phyloP scores from a whole-genome alignment of 2,329 filamentous ascomycete species.

The Teratosphaeria epicoccoides region DNA sequence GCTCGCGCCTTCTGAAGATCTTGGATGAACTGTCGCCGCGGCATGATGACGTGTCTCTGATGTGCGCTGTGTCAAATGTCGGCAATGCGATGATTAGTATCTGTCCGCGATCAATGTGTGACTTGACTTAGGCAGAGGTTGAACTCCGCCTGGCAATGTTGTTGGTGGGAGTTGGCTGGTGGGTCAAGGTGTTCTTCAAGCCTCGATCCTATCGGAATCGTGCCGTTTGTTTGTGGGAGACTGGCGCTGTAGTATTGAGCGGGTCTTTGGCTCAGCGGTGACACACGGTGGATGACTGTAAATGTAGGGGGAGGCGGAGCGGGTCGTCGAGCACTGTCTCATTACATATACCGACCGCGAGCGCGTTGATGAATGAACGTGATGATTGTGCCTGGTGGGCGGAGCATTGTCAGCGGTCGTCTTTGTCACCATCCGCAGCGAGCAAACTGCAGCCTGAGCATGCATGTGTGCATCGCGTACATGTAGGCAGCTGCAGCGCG shows the following conservation, averaged over 20 bases:
- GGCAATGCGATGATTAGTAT: neutral
- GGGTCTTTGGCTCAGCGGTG: too few relatives aligned
- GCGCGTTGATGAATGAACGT: neutral
- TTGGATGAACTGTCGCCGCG: constrained; percentile 52
- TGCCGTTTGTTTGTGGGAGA: neutral
- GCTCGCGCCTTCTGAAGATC: constrained; percentile 41
- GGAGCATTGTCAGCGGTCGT: too few relatives aligned
- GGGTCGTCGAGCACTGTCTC: neutral
- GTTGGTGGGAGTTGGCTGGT: neutral
- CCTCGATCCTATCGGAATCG: neutral
- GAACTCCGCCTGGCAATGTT: neutral
- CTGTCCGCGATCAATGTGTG: neutral
- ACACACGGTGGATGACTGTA: too few relatives aligned
- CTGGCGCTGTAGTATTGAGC: neutral
- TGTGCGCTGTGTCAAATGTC: neutral
- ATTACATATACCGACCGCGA: neutral
- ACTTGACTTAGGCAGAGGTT: neutral
- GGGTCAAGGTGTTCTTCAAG: neutral
- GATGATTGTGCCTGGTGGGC: neutral
- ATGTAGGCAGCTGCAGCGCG: neutral
- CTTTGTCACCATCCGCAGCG: neutral
- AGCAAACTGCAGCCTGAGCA: neutral
- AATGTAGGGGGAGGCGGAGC: neutral
- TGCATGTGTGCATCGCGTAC: too few relatives aligned
- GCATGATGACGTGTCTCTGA: constrained; percentile 42